These are phyloP conservation scores for Phytophthora lateralis DNA, from an alignment of 352 stramenopile species.

Conservation along the genomic window DNA sequence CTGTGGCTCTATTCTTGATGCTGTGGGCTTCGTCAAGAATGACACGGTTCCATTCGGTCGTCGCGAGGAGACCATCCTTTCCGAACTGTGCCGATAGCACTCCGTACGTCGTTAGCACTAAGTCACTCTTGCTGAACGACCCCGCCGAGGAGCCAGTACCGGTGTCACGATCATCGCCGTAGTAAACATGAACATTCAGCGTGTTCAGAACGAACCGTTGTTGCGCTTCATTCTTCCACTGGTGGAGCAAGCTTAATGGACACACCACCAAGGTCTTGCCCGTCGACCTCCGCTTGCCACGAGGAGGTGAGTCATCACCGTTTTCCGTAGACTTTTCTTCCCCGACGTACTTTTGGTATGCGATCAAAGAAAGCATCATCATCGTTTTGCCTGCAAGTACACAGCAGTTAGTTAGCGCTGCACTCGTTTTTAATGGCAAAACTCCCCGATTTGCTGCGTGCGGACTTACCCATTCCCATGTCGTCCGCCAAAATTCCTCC, in stretches of 20 bases:
- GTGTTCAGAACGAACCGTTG: slow-evolving; percentile 61
- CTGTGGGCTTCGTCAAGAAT: slow-evolving; percentile 92
- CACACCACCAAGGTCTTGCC: slow-evolving; percentile 84
- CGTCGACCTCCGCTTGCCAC: slow-evolving; percentile 8
- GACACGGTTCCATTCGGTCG: slow-evolving; percentile 77
- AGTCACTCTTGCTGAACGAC: slow-evolving; percentile 49
- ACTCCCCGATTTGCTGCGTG: not conserved
- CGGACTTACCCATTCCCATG: slow-evolving; percentile 88
- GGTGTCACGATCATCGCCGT: slow-evolving; percentile 63
- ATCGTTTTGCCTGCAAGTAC: slow-evolving; percentile 69
- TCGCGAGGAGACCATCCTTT: slow-evolving; percentile 47
- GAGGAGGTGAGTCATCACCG: slow-evolving; percentile 6
- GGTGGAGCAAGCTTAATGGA: slow-evolving; percentile 86
- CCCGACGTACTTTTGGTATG: slow-evolving; percentile 56
- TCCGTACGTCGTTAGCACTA: slow-evolving; percentile 88
- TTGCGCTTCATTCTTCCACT: slow-evolving; percentile 88
- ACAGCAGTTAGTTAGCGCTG: slow-evolving; percentile 3
- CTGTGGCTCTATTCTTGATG: slow-evolving; percentile 89
- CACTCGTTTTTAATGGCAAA: not conserved
- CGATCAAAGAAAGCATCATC: slow-evolving; percentile 76
- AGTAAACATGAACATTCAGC: slow-evolving; percentile 69
- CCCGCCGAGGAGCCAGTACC: slow-evolving; percentile 7
- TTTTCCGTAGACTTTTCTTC: slow-evolving; percentile 6
- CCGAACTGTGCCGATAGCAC: slow-evolving; percentile 76
- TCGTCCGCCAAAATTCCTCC: slow-evolving; percentile 91